Evolutionary conservation across 331 rosid genomes (phyloP).

Genomic region (Acacia pycnantha): DNA sequence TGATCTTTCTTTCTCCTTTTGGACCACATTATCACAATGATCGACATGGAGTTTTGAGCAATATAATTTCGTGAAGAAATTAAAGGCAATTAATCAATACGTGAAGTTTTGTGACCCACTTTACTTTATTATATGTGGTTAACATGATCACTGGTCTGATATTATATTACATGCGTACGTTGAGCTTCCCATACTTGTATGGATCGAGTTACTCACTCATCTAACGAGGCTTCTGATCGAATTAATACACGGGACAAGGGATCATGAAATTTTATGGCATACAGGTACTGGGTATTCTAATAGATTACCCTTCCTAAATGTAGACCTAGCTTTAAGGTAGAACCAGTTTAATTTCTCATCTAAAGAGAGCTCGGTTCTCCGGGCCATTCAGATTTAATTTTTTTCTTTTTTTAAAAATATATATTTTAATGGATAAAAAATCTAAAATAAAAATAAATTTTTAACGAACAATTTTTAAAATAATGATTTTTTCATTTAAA

Average conservation of each 20-base stretch:
- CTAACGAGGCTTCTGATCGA: neutral
- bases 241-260: constrained; percentile 2
- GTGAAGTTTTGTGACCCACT: neutral
- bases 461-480: too few species aligned
- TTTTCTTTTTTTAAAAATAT: too few species aligned
- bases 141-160: neutral
- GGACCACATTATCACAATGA: constrained; percentile 14
- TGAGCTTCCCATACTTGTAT: neutral
- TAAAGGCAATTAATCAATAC: constrained; percentile 7
- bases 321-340: too few species aligned
- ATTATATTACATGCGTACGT: neutral
- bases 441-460: too few species aligned
- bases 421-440: too few species aligned
- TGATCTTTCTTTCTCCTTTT: neutral
- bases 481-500: too few species aligned
- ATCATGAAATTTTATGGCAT: neutral
- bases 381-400: too few species aligned
- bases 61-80: neutral
- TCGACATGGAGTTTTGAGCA: neutral
- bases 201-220: neutral
- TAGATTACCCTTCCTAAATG: too few species aligned
- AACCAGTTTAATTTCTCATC: too few species aligned
- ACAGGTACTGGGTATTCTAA: neutral
- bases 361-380: too few species aligned
- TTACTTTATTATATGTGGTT: neutral